Base-by-base conservation (phyloP, 257 asterid species). In the Solanum virginianum region DNA sequence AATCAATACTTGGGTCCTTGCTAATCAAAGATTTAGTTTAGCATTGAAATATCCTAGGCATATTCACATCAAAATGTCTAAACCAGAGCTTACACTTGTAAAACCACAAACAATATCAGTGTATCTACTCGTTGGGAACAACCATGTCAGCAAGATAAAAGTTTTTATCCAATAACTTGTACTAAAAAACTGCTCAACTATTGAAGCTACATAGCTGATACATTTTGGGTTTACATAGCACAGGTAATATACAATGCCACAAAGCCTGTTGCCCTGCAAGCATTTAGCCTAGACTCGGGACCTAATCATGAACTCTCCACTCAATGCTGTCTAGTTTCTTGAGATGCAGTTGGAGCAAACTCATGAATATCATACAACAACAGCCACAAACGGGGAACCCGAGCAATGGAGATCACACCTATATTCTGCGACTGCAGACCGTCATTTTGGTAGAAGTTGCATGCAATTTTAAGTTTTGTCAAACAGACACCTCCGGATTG, bases 401-500 rank as follows among this genome's bases (percentile, higher is more conserved):
- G 15, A 51, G 45, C 22, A 29, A 53, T 77, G 65, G 63, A 51
- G 63, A 77, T 77, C 47, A 2, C 47, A 5, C 63, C 82, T 77
- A 53, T 26, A 77, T 16, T 51, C 65, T 53, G 82, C 2, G 24
- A 53, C 47, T 9, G 47, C 65, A 53, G 7, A 77, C 1, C 8
- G 4, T 26, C 65, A 15, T 51, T 53, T 79, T 29, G 29, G 41
- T 10, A 51, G 51, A 51, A 51, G 17, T 16, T 79, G 6, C 49
- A 51, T 16, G 47, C 65, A 26, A 77, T 24, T 77, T 70, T 87
- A 88, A 29, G 89, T 87, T 56, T 85, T 85, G 59, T 88, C 93
- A 18, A 92, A 89, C 88, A 92, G 80, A 86, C 98, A 97, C 80
- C 90, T 89, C 70, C 93, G 90, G 15, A 97, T 85, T 60, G 98